These are phyloP conservation scores for Perilla frutescens DNA, from an alignment of 257 asterid genomes.

Conservation along the genomic window DNA sequence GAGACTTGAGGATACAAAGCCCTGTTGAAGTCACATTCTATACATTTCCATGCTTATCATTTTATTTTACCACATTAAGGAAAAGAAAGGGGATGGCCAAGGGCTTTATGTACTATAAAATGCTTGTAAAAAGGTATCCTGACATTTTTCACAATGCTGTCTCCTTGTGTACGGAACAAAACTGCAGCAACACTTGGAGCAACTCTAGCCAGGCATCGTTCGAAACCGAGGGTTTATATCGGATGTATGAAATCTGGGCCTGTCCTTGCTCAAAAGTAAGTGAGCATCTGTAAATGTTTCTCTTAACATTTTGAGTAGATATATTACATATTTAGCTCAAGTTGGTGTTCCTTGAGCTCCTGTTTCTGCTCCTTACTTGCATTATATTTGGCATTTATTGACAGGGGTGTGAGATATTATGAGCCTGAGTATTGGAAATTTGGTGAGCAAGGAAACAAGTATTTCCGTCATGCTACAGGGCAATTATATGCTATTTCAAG, in stretches of 20 bases:
- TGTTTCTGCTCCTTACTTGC: neutral
- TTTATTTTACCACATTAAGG: neutral
- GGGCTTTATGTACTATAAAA: neutral
- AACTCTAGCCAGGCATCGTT: slow-evolving; percentile 49
- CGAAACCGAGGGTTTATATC: slow-evolving; percentile 52
- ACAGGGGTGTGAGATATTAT: slow-evolving; percentile 61
- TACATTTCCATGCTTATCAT: neutral
- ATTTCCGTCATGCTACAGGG: slow-evolving; percentile 62
- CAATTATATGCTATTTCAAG: slow-evolving; percentile 58
- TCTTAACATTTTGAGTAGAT: neutral
- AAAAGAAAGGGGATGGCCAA: neutral
- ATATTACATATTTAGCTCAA: slow-evolving; percentile 1
- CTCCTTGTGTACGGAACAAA: slow-evolving; percentile 28
- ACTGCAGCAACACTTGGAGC: slow-evolving; percentile 47
- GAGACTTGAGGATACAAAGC: too few species aligned
- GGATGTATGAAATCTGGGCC: slow-evolving; percentile 66
- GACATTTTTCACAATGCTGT: neutral
- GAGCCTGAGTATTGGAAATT: slow-evolving; percentile 63
- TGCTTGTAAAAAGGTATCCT: neutral
- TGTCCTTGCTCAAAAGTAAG: slow-evolving; percentile 57
- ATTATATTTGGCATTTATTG: neutral
- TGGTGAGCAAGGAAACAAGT: slow-evolving; percentile 55
- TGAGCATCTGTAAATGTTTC: neutral
- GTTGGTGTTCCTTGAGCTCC: neutral
- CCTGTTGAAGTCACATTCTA: neutral